Evolutionary conservation across 2,329 filamentous ascomycete genomes (phyloP).

Genomic region (Phialemoniopsis sp.): DNA sequence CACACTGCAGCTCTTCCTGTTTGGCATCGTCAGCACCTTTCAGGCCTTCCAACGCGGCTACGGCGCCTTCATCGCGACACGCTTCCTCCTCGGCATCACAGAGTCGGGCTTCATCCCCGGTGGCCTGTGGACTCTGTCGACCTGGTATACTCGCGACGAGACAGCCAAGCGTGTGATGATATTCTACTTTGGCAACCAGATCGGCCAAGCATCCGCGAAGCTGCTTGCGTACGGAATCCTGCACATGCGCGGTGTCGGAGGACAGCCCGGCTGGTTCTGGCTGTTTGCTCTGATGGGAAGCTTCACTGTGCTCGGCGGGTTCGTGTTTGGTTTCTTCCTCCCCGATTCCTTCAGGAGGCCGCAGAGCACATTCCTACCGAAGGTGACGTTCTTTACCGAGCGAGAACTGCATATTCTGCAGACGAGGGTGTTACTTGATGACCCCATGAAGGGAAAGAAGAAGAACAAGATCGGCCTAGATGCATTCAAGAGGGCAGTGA

Average conservation of each 20-base stretch:
- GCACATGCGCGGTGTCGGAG: constrained; percentile 41
- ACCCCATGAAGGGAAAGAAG: constrained; percentile 41
- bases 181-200: constrained; percentile 53
- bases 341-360: constrained; percentile 41
- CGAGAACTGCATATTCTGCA: constrained; percentile 36
- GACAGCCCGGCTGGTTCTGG: constrained; percentile 53
- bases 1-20: constrained; percentile 47
- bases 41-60: constrained; percentile 47
- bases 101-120: constrained; percentile 55
- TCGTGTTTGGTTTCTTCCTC: constrained; percentile 35
- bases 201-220: constrained; percentile 36
- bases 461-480: constrained; percentile 38
- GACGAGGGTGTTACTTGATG: constrained; percentile 33
- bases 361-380: constrained; percentile 32
- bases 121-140: constrained; percentile 43
- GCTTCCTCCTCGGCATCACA: constrained; percentile 44
- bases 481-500: constrained; percentile 39
- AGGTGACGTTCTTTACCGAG: constrained; percentile 26
- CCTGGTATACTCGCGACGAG: constrained; percentile 50
- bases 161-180: constrained; percentile 47
- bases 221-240: constrained; percentile 42
- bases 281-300: constrained; percentile 47
- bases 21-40: constrained; percentile 48
- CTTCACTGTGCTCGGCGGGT: constrained; percentile 42
- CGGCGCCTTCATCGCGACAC: constrained; percentile 40